These are phyloP conservation scores for Globisporangium orthogonon DNA, from an alignment of 352 stramenopile genomes.

Conservation along the genomic window DNA sequence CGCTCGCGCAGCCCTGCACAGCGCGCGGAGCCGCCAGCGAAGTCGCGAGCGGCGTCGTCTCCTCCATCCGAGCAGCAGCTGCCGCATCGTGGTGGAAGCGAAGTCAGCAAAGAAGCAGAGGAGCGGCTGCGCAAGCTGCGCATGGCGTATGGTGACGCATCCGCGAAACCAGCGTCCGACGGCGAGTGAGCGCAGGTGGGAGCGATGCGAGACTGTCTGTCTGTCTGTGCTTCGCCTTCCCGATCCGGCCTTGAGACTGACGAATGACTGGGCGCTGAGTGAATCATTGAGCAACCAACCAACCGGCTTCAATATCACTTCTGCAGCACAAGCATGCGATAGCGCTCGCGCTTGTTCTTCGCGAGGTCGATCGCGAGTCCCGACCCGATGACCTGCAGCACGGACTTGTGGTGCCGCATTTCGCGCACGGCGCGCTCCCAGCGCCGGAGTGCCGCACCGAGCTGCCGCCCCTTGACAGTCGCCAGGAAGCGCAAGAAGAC, in stretches of 20 bases:
- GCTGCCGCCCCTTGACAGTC: constrained; percentile 38
- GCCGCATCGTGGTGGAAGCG: neutral
- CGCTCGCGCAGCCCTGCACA: constrained; percentile 62
- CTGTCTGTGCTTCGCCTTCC: neutral
- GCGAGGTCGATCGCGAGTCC: constrained; percentile 53
- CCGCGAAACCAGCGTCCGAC: constrained; percentile 19
- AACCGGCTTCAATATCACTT: constrained; percentile 24
- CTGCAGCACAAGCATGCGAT: constrained; percentile 61
- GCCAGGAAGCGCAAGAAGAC: constrained; percentile 40
- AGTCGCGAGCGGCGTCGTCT: constrained; percentile 7
- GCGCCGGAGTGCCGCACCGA: constrained; percentile 46
- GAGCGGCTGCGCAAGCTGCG: constrained; percentile 64
- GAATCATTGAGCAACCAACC: neutral
- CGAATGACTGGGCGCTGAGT: neutral
- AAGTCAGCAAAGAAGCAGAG: constrained; percentile 33
- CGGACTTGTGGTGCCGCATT: constrained; percentile 34
- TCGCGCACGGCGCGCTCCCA: constrained; percentile 43
- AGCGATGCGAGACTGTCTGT: neutral
- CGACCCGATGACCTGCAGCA: constrained; percentile 33
- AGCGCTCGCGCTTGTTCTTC: constrained; percentile 57
- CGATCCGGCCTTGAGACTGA: neutral
- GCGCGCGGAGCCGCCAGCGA: constrained; percentile 40
- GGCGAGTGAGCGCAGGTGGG: constrained; percentile 6
- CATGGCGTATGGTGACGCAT: constrained; percentile 81
- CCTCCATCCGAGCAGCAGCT: neutral